Percentiles rank a stretch among this genome's conserved stretches.
Conservation (phyloP, 495 filamentous ascomycete species). For the Bryoglossum gracile region DNA sequence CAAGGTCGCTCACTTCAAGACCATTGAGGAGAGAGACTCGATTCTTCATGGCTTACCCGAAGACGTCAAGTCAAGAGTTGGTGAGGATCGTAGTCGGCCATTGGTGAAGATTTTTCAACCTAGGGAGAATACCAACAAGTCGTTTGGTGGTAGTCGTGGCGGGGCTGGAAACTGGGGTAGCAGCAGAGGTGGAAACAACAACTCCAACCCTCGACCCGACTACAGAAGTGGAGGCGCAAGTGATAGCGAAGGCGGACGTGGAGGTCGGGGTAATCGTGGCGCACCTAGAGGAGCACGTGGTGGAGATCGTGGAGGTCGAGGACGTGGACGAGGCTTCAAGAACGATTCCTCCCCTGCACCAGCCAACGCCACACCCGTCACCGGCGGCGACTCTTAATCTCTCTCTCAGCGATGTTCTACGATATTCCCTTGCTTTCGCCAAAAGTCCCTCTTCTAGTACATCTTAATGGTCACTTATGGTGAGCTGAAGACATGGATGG, state of each 20-base stretch:
- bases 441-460: conserved; percentile 27
- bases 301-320: conserved; percentile 46
- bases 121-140: conserved; percentile 43
- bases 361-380: conserved; percentile 39
- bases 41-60: conserved; percentile 64
- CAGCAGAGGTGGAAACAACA: conserved; percentile 52
- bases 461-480: conserved; percentile 28
- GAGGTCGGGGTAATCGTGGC: conserved; percentile 57
- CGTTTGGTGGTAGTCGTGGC: conserved; percentile 43
- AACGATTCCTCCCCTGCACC: conserved; percentile 42
- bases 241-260: conserved; percentile 64
- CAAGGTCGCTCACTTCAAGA: conserved; percentile 75
- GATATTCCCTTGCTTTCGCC: conserved; percentile 20
- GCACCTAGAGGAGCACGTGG: conserved; percentile 51
- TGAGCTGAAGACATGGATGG: conserved; percentile 19
- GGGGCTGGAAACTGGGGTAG: conserved; percentile 67
- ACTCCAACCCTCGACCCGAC: conserved; percentile 49
- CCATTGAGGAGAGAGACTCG: conserved; percentile 65
- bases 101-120: conserved; percentile 74
- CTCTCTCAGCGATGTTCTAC: conserved; percentile 6
- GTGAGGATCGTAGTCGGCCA: conserved; percentile 62
- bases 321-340: conserved; percentile 52
- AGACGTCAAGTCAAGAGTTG: conserved; percentile 60
- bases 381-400: conserved; percentile 43
- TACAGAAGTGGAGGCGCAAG: conserved; percentile 68